Evolutionary conservation across 2,329 filamentous ascomycete genomes (phyloP).

Genomic region (Cytospora leucostoma): DNA sequence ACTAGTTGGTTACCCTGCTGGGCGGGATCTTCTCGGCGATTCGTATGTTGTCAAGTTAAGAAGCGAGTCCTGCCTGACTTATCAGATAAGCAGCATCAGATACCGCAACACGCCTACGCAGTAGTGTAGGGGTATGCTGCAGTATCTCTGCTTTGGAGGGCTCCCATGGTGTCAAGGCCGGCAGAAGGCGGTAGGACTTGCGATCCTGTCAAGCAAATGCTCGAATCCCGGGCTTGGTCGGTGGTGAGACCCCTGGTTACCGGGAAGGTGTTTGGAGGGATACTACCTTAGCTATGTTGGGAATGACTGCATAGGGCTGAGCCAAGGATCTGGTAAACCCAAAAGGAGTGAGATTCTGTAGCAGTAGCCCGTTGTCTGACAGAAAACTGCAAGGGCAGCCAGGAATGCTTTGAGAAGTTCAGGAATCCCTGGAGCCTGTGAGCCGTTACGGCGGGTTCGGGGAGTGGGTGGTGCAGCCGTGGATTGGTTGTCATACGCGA

Average conservation of each 20-base stretch:
- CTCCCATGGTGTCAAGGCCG: neutral
- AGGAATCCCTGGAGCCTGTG: neutral
- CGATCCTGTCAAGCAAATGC: neutral
- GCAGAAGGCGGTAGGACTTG: neutral
- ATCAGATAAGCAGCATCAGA: neutral
- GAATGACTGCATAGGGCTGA: slow-evolving; percentile 25
- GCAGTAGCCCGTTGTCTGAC: slow-evolving; percentile 1
- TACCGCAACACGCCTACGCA: neutral
- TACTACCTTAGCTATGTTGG: neutral
- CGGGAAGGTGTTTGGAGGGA: neutral
- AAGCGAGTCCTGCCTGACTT: neutral
- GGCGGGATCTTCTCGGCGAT: neutral
- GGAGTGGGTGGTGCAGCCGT: neutral
- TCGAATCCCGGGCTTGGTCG: neutral
- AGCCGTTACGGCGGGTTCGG: neutral
- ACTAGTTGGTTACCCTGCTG: neutral
- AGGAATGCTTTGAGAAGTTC: neutral
- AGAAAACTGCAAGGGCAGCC: slow-evolving; percentile 13
- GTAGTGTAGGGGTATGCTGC: neutral
- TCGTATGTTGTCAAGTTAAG: neutral
- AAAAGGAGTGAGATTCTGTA: slow-evolving; percentile 4
- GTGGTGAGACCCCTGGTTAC: neutral
- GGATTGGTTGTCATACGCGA: slow-evolving; percentile 2
- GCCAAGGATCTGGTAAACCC: slow-evolving; percentile 12
- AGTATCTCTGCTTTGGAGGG: neutral